Conservation (phyloP, 2,329 filamentous ascomycete species). For the Claviceps maximensis region DNA sequence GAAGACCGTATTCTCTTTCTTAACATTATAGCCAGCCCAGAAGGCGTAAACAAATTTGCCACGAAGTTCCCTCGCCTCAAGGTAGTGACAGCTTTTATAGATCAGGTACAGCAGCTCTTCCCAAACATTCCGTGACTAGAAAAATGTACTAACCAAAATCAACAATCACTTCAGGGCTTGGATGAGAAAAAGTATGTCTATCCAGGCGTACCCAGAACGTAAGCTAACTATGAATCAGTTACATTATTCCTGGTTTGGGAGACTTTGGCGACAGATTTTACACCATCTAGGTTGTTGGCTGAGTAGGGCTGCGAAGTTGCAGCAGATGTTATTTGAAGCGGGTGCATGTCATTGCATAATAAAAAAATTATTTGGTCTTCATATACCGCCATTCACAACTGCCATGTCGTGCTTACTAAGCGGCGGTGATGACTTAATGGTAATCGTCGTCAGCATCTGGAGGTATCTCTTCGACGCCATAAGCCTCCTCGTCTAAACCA, state of each 20-base stretch:
- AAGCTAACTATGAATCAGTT: slow-evolving; percentile 45
- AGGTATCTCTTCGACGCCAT: slow-evolving; percentile 37
- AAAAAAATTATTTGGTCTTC: neutral
- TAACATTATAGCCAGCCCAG: slow-evolving; percentile 93
- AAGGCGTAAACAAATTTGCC: slow-evolving; percentile 81
- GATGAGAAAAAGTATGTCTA: slow-evolving; percentile 81
- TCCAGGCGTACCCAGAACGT: neutral
- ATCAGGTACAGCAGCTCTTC: slow-evolving; percentile 41
- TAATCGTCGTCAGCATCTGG: slow-evolving; percentile 42
- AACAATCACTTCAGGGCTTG: slow-evolving; percentile 43
- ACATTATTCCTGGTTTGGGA: slow-evolving; percentile 85
- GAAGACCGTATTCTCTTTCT: slow-evolving; percentile 93
- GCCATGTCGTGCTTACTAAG: neutral
- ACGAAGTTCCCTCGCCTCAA: slow-evolving; percentile 77
- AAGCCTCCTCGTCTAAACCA: slow-evolving; percentile 33
- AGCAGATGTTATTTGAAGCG: neutral
- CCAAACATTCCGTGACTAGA: neutral
- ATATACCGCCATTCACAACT: neutral
- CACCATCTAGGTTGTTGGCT: slow-evolving; percentile 49
- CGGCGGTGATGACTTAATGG: slow-evolving; percentile 18
- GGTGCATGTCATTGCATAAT: neutral
- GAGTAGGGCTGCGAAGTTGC: neutral
- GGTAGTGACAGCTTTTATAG: slow-evolving; percentile 91
- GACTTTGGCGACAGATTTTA: slow-evolving; percentile 96
- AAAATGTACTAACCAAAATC: neutral